A percentile compares a stretch with the other conserved stretches of the same genome.
These are phyloP conservation scores for Drosera spatulata DNA, from an alignment of 179 eudicot genomes.

Conservation along the genomic window DNA sequence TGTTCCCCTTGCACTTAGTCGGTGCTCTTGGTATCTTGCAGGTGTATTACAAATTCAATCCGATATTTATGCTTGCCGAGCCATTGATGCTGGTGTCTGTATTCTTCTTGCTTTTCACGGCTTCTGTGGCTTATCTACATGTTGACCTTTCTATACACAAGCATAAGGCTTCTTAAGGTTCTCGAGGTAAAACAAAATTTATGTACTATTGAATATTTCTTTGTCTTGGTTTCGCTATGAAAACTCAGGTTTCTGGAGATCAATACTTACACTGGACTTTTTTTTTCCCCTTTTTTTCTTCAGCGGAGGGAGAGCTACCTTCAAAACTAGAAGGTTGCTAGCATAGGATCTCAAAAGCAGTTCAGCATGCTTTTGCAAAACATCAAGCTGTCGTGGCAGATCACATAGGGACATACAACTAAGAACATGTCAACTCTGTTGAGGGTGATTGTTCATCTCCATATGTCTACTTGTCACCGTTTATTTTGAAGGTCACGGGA, in stretches of 20 bases:
- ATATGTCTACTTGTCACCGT: no score
- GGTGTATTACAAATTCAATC: slow-evolving; percentile 86
- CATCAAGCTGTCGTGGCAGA: no score
- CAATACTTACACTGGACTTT: neutral
- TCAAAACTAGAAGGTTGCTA: no score
- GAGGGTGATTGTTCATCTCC: no score
- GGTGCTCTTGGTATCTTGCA: slow-evolving; percentile 22
- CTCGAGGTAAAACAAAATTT: neutral
- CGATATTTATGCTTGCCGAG: slow-evolving; percentile 85
- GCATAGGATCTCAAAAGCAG: no score
- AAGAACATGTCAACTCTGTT: no score
- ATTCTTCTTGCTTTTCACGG: slow-evolving; percentile 61
- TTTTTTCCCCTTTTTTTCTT: no score
- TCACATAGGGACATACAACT: no score
- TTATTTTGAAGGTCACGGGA: no score
- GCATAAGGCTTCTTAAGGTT: slow-evolving; percentile 14
- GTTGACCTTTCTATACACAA: slow-evolving; percentile 68
- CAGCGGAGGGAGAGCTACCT: neutral
- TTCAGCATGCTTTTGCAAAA: no score
- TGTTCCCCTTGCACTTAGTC: neutral
- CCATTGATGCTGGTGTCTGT: slow-evolving; percentile 78
- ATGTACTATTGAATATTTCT: neutral
- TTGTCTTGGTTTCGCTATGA: neutral
- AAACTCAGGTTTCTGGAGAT: neutral
- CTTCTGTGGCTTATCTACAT: slow-evolving; percentile 68